Conservation (phyloP, 495 filamentous ascomycete genomes). For the Viridothelium virens region DNA sequence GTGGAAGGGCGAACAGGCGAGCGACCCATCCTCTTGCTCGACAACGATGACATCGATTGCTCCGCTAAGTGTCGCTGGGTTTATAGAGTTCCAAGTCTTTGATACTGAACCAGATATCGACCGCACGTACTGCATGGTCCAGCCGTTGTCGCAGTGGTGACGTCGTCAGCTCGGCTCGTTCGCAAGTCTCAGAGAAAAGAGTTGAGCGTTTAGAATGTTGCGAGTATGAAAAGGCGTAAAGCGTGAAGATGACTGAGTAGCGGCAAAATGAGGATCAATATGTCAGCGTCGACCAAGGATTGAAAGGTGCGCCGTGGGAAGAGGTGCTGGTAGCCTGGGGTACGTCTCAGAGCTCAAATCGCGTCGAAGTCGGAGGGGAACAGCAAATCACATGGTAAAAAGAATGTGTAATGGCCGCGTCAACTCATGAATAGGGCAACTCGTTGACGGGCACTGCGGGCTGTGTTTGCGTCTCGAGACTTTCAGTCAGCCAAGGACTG, state of each 20-base stretch:
- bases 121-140: conserved; percentile 89
- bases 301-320: neutral
- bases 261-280: neutral
- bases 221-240: neutral
- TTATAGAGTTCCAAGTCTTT: conserved; percentile 99
- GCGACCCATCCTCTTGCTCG: conserved; percentile 85
- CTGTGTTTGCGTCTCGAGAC: neutral
- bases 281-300: neutral
- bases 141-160: neutral
- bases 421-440: too few relatives aligned
- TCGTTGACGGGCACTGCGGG: too few relatives aligned
- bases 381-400: neutral
- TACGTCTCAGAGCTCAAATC: neutral
- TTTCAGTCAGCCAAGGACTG: neutral
- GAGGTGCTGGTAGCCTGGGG: neutral
- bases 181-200: neutral
- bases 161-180: neutral
- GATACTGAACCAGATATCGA: conserved; percentile 93
- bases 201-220: neutral
- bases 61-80: conserved; percentile 91
- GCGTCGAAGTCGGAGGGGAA: neutral
- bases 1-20: conserved; percentile 93
- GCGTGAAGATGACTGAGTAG: neutral
- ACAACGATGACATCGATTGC: conserved; percentile 99
- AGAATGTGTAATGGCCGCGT: neutral